Percentiles rank a stretch among this genome's conserved stretches.
Conservation (phyloP, 2,329 filamentous ascomycete species). For the Fusarium sp. region DNA sequence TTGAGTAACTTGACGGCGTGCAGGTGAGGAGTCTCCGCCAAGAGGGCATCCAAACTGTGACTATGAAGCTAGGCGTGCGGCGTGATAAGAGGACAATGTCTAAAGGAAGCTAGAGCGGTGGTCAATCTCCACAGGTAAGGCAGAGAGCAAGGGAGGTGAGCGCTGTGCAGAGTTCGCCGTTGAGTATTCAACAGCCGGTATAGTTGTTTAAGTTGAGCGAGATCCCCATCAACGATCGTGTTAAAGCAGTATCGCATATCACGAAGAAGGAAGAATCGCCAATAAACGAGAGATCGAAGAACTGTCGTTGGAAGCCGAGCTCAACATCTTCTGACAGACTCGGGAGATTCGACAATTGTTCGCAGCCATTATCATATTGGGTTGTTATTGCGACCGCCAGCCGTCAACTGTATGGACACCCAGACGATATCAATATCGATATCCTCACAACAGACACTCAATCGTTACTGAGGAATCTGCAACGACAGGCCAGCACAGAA, state of each 20-base stretch:
- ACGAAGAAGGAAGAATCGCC: conserved; percentile 1
- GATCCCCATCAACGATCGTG: conserved; percentile 19
- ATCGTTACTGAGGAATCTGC: not conserved
- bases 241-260: conserved; percentile 3
- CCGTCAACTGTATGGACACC: not conserved
- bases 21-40: conserved; percentile 23
- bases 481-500: not conserved
- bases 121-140: conserved; percentile 31
- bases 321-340: not conserved
- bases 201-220: conserved; percentile 36
- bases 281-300: not conserved
- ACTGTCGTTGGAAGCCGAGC: not conserved
- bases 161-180: conserved; percentile 16
- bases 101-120: conserved; percentile 19
- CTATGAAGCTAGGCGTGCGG: conserved; percentile 23
- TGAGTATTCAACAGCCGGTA: conserved; percentile 3
- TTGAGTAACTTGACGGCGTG: conserved; percentile 18
- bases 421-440: not conserved
- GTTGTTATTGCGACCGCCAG: not conserved
- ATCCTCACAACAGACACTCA: not conserved
- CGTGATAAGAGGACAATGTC: conserved; percentile 14
- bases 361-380: not conserved
- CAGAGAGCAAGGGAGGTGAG: conserved; percentile 27
- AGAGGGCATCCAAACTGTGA: conserved; percentile 22
- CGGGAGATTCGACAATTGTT: not conserved